These are phyloP conservation scores for Chytriomyces sp. DNA, from an alignment of 192 early-diverging fungal genomes.

Conservation along the genomic window DNA sequence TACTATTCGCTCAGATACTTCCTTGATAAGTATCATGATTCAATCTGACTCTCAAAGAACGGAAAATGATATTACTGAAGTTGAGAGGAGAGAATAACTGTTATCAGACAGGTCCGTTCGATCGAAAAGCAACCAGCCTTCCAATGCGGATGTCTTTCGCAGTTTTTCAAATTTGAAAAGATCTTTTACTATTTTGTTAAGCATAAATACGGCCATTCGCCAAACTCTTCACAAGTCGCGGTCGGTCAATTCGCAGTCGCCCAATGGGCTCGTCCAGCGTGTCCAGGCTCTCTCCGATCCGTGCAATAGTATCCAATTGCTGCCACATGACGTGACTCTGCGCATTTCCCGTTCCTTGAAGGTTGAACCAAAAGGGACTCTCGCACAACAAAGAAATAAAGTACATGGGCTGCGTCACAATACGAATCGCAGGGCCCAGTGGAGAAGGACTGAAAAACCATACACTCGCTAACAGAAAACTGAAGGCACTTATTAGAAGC, in stretches of 20 bases:
- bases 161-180: too few species aligned
- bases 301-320: constrained; percentile 12
- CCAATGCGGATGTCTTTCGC: too few species aligned
- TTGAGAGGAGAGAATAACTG: too few species aligned
- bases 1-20: too few species aligned
- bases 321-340: constrained; percentile 28
- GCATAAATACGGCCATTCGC: constrained; percentile 12
- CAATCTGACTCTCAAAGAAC: too few species aligned
- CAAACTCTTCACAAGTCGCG: constrained; percentile 7
- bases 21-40: too few species aligned
- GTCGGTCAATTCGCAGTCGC: background rate
- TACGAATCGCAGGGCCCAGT: constrained; percentile 1
- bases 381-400: constrained; percentile 26
- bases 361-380: constrained; percentile 8
- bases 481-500: background rate
- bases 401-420: constrained; percentile 17
- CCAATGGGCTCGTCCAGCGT: constrained; percentile 27
- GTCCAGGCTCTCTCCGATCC: constrained; percentile 25
- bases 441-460: constrained; percentile 20
- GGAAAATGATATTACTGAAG: too few species aligned
- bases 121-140: too few species aligned
- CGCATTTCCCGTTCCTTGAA: constrained; percentile 29
- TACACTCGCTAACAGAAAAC: background rate
- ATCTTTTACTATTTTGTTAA: too few species aligned
- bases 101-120: too few species aligned